phyloP scores from a whole-genome alignment of 805 yeast genomes.

The Maudiozyma pseudohumilis region DNA sequence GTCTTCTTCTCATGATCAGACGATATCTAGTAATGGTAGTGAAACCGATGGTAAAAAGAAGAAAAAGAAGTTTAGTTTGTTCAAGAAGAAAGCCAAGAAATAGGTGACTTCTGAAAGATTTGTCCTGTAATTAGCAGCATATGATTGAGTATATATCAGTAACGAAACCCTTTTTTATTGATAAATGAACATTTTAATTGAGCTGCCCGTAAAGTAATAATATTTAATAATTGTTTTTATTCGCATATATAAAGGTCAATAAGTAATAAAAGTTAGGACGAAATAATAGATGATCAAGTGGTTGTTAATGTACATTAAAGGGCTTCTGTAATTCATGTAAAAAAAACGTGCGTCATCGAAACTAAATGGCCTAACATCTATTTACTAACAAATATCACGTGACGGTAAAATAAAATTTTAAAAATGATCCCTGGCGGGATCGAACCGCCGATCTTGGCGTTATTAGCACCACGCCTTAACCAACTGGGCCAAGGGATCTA shows the following conservation, averaged over 20 bases:
- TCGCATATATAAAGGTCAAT: not conserved
- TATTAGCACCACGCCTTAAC: slow-evolving; percentile 8
- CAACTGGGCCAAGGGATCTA: slow-evolving; percentile 7
- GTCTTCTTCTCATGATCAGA: not conserved
- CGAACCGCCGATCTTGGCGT: slow-evolving; percentile 8
- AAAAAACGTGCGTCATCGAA: too few species aligned
- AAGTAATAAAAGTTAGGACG: not conserved
- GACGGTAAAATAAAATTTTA: not conserved
- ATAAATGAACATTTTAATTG: not conserved
- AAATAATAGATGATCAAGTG: not conserved
- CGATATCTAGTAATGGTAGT: not conserved
- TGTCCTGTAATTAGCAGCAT: not conserved
- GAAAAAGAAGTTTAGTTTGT: slow-evolving; percentile 26
- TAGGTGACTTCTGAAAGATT: not conserved
- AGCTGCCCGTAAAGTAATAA: not conserved
- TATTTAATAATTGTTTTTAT: not conserved
- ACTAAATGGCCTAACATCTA: too few species aligned
- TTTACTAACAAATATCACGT: too few species aligned
- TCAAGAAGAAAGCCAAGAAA: slow-evolving; percentile 20
- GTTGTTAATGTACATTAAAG: too few species aligned
- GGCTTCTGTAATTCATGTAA: too few species aligned
- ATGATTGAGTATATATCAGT: too few species aligned
- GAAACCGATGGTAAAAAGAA: slow-evolving; percentile 15
- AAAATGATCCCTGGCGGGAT: slow-evolving; percentile 6
- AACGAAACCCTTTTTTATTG: too few species aligned